Evolutionary conservation across 2,329 filamentous ascomycete species (phyloP), one percentile per base, ranked within the genome.

Genomic region (Zymoseptoria pseudotritici): DNA sequence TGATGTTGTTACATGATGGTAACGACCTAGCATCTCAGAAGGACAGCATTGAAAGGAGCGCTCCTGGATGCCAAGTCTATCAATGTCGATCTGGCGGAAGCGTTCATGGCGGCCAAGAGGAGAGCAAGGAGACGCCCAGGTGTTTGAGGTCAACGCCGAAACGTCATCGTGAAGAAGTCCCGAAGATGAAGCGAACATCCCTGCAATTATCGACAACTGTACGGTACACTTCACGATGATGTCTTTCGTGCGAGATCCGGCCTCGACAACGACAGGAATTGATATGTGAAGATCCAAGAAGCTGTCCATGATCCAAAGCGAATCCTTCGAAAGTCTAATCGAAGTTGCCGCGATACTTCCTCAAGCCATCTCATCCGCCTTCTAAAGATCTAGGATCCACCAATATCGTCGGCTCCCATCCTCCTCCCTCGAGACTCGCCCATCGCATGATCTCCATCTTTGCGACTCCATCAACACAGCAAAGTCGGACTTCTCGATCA

Each of bases 401-500:
- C 59, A 69, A 52, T 20, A 69, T 64, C 8, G 61, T 65, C 29
- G 67, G 67, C 59, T 70, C 66, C 42, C 57, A 70, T 4, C 66
- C 66, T n/a, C 57, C 57, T 13, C 64, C 61, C 31, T 64, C 55
- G 10, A 29, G 52, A 52, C 61, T 63, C 21, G 64, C 66, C 67
- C 67, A 69, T 4, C 49, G 53, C 36, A 70, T 29, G 9, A 70
- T 53, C 24, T 57, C 63, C 2, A 29, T 54, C 61, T 73, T 70
- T 8, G 66, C 67, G 9, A 61, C 62, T 24, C 60, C 60, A 61
- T 70, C 66, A 5, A 74, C 63, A 54, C 66, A 65, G 51, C 71
- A 73, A 42, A 74, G 68, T 51, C 63, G 59, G 0, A 71, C 69
- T 5, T 52, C 21, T 4, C 66, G 57, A 55, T 65, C 54, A 58